A percentile compares a stretch with the other conserved stretches of the same genome.
phyloP scores from a whole-genome alignment of 345 rosid species.

The Salix caprea region DNA sequence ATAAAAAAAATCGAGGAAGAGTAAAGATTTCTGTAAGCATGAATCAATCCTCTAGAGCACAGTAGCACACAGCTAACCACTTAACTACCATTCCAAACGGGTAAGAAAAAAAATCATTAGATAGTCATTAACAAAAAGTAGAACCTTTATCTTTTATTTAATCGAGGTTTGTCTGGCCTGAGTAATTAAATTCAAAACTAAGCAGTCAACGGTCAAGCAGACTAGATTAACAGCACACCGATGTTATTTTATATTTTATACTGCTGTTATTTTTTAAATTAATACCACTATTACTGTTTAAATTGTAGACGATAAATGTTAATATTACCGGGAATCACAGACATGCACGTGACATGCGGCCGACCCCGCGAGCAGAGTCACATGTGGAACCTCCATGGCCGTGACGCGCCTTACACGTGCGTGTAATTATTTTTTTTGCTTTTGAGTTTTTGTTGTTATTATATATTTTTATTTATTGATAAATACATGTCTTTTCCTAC shows the following conservation, averaged over 20 bases:
- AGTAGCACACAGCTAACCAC: constrained; percentile 7
- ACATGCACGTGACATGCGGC: constrained; percentile 61
- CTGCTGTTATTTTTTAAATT: neutral
- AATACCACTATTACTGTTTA: too few species aligned
- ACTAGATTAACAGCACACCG: neutral
- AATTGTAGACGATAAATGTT: neutral
- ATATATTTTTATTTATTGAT: too few species aligned
- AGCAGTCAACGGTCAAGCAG: constrained; percentile 44
- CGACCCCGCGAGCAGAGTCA: constrained; percentile 46
- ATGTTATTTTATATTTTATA: neutral
- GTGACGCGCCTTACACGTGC: constrained; percentile 48
- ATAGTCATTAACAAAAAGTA: neutral
- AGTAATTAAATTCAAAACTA: neutral
- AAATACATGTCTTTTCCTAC: constrained; percentile 13
- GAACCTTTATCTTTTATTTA: neutral
- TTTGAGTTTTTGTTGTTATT: neutral
- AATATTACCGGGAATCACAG: constrained; percentile 7
- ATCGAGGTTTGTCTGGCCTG: neutral
- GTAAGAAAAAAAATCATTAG: neutral
- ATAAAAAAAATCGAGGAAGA: too few species aligned
- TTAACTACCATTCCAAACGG: constrained; percentile 23
- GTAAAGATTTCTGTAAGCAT: too few species aligned
- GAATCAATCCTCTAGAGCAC: too few species aligned
- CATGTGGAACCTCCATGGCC: constrained; percentile 59
- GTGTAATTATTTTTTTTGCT: neutral